A percentile compares a stretch with the other conserved stretches of the same genome.
Conservation (phyloP, 768 basidiomycete species). For the Pleurotus cornucopiae region DNA sequence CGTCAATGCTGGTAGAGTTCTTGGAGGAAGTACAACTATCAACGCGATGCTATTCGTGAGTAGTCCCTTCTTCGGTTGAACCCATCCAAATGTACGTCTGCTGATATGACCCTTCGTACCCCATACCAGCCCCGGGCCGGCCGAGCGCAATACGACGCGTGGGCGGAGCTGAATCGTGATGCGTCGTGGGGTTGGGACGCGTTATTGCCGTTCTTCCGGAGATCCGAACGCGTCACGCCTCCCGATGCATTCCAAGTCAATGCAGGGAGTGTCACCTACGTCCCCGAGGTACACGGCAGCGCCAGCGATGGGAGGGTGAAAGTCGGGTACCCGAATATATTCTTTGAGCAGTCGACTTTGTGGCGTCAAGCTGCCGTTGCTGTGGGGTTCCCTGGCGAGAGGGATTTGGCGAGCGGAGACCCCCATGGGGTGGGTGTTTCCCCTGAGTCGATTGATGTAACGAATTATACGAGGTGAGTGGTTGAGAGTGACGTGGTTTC, state of each 20-base stretch:
- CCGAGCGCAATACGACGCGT: slow-evolving; percentile 29
- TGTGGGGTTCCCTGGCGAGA: slow-evolving; percentile 19
- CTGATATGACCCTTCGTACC: not conserved
- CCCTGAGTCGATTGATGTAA: slow-evolving; percentile 24
- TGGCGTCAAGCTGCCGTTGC: slow-evolving; percentile 20
- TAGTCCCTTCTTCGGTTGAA: not conserved
- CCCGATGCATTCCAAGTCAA: slow-evolving; percentile 30
- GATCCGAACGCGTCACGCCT: slow-evolving; percentile 53
- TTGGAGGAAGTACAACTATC: slow-evolving; percentile 58
- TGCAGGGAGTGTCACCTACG: slow-evolving; percentile 18
- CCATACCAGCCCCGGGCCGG: slow-evolving; percentile 21
- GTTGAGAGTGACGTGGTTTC: not conserved
- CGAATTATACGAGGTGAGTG: slow-evolving; percentile 25
- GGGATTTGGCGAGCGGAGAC: slow-evolving; percentile 22
- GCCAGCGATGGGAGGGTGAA: slow-evolving; percentile 22
- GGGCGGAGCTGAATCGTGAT: slow-evolving; percentile 25
- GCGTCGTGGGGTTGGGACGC: slow-evolving; percentile 33
- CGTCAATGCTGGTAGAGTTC: slow-evolving; percentile 37
- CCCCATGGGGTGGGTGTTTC: slow-evolving; percentile 25
- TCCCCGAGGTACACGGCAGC: slow-evolving; percentile 21
- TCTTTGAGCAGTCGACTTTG: slow-evolving; percentile 23
- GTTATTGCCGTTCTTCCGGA: slow-evolving; percentile 41
- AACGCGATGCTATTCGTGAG: slow-evolving; percentile 40
- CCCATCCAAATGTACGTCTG: not conserved
- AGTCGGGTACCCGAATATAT: slow-evolving; percentile 28